Base-by-base conservation (phyloP, 1,284 basidiomycete genomes). In the Vanrija pseudolonga region DNA sequence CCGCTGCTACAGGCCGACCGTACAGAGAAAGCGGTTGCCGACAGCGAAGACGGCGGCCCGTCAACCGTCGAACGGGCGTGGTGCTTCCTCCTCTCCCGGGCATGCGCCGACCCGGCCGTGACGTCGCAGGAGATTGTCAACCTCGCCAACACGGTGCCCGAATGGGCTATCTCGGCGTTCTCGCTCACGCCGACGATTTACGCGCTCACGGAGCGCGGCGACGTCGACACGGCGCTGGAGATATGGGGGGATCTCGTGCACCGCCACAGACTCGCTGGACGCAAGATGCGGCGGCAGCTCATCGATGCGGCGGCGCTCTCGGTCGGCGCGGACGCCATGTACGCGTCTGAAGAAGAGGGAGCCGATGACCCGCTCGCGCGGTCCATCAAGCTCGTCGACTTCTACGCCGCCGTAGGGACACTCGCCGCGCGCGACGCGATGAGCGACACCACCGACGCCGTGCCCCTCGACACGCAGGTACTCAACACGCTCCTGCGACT, bases 401-500 rank as follows among this genome's bases (percentile, higher is more conserved):
- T 45, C 22, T 57, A 57, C 39, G 56, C 39, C 23, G 51, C n/a
- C n/a, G n/a, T n/a, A n/a, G n/a, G n/a, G n/a, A 44, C 5, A 19
- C 17, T 11, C 4, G 9, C 2, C 11, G 3, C n/a, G 32, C 22
- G 19, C 17, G n/a, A 22, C 14, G 4, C 40, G 36, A 4, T 8
- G 0, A 1, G 20, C 15, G 45, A 45, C n/a, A 4, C 47, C 15
- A 20, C 24, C 1, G 38, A 60, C n/a, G 53, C 53, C 2, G 52
- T 69, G 3, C 42, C 39, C 3, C 45, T 74, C 26, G 70, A 74
- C 47, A 47, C 60, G 8, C 51, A 50, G 7, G 67, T 62, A 17
- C 55, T 74, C 44, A 71, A 74, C 47, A 51, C 59, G 7, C 61
- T 76, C 0, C 50, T 76, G 12, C 32, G 50, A 7, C 52, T 61